These are phyloP conservation scores for Rhizophora mangle DNA, from an alignment of 345 rosid genomes.

Conservation along the genomic window DNA sequence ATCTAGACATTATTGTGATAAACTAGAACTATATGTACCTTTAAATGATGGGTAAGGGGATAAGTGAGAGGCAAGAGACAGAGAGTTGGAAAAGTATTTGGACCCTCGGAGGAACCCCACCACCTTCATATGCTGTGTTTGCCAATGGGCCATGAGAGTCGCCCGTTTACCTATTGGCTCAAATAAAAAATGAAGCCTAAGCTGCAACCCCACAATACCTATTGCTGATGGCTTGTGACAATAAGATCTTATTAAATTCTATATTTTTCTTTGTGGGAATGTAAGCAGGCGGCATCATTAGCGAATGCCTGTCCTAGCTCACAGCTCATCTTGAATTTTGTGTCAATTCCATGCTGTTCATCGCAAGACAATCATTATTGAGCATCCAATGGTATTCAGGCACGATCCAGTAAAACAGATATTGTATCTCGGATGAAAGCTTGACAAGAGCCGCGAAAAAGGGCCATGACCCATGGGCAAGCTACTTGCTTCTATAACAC, in stretches of 20 bases:
- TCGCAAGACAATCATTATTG: too few relatives aligned
- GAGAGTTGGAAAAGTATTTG: slow-evolving; percentile 8
- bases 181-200: neutral
- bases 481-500: too few relatives aligned
- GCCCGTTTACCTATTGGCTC: neutral
- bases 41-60: slow-evolving; percentile 13
- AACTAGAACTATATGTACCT: neutral
- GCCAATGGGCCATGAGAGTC: neutral
- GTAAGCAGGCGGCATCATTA: too few relatives aligned
- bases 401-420: too few relatives aligned
- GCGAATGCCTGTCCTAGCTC: too few relatives aligned
- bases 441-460: too few relatives aligned
- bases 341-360: too few relatives aligned
- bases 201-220: neutral
- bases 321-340: too few relatives aligned
- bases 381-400: too few relatives aligned
- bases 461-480: too few relatives aligned
- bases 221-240: neutral
- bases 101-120: neutral
- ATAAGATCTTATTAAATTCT: neutral
- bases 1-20: neutral
- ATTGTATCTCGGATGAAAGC: too few relatives aligned
- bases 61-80: slow-evolving; percentile 22
- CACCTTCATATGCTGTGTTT: slow-evolving; percentile 23
- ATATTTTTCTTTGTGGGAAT: too few relatives aligned